Percentiles rank a stretch among this genome's conserved stretches.
Conservation (phyloP, 768 basidiomycete genomes). For the Glaciozyma martinii region DNA sequence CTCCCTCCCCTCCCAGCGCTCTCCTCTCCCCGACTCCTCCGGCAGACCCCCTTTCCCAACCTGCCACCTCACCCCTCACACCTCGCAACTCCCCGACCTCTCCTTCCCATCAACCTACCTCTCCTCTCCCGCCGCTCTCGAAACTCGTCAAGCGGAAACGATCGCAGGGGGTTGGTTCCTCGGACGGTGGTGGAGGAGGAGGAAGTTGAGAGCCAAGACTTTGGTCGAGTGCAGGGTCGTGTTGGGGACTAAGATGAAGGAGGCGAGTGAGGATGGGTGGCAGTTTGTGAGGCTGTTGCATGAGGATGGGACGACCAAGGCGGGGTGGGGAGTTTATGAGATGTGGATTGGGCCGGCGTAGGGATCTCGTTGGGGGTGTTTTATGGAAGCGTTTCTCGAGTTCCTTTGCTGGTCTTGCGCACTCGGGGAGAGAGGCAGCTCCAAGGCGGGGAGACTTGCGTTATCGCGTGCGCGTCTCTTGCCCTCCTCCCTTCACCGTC, state of each 20-base stretch:
- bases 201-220: not conserved
- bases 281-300: conserved; percentile 9
- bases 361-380: too few relatives aligned
- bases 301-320: not conserved
- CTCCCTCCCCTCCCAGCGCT: not conserved
- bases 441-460: too few relatives aligned
- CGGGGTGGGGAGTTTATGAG: conserved; percentile 15
- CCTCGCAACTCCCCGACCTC: conserved; percentile 10
- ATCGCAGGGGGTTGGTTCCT: not conserved
- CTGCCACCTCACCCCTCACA: not conserved
- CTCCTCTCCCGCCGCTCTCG: not conserved
- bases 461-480: too few relatives aligned
- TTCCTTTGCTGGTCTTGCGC: too few relatives aligned
- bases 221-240: conserved; percentile 6
- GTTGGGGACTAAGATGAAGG: not conserved
- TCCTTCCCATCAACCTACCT: conserved; percentile 14
- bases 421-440: too few relatives aligned
- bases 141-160: not conserved
- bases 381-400: too few relatives aligned
- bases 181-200: conserved; percentile 2
- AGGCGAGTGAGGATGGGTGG: not conserved
- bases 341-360: conserved; percentile 1
- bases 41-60: not conserved
- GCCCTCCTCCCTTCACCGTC: too few relatives aligned
- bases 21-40: not conserved